Evolutionary conservation across 2,329 filamentous ascomycete genomes (phyloP).

Genomic region (Monilinia fructigena): DNA sequence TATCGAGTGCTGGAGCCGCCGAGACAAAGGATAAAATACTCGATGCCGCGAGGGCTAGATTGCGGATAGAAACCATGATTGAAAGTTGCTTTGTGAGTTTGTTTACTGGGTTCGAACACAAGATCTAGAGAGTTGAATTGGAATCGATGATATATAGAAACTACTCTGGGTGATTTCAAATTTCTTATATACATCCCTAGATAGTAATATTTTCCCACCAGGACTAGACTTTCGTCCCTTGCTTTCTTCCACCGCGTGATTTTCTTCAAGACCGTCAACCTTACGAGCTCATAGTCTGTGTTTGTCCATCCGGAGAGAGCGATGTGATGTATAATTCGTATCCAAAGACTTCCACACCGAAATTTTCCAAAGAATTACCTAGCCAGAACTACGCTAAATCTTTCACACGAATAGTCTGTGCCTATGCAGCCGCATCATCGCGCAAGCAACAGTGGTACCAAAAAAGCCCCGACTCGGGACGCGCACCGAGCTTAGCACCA

Average conservation of each 20-base stretch:
- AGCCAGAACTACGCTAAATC: neutral
- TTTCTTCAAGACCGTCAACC: neutral
- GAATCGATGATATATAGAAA: neutral
- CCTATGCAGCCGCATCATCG: neutral
- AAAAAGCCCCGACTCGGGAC: neutral
- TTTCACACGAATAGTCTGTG: no score
- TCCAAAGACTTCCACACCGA: neutral
- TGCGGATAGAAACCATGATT: slow-evolving; percentile 29
- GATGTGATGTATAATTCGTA: neutral
- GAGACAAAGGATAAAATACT: slow-evolving; percentile 24
- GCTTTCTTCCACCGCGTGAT: neutral
- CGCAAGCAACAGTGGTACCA: neutral
- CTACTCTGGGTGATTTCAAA: neutral
- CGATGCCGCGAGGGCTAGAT: slow-evolving; percentile 26
- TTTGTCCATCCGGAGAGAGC: neutral
- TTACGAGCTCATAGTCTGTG: slow-evolving; percentile 1
- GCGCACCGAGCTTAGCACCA: neutral
- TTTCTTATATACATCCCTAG: neutral
- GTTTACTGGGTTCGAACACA: neutral
- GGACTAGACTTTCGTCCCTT: neutral
- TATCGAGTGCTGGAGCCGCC: slow-evolving; percentile 20
- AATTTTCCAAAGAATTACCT: neutral
- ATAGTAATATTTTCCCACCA: neutral
- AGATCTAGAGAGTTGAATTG: neutral
- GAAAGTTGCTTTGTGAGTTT: neutral